Evolutionary conservation across 2,329 filamentous ascomycete genomes (phyloP), one percentile per base, ranked within the genome.

Genomic region (Bipolaris gigantea): DNA sequence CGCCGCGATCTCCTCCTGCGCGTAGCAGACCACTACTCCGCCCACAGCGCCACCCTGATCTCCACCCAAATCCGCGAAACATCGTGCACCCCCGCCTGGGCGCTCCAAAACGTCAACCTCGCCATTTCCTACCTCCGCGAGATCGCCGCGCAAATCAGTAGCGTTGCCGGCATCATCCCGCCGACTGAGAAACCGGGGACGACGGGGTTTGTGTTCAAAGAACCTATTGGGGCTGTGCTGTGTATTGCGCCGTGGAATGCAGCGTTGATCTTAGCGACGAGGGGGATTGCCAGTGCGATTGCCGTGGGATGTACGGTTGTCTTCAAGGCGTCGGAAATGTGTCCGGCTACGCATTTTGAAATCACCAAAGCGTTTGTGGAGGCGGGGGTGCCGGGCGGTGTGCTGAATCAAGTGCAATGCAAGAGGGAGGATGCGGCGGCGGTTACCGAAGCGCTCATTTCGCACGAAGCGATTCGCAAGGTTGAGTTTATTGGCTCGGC

Each of bases 401-500:
- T 86, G 7, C 73, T 94, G 35, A 93, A 92, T 71, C 77, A 90
- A 45, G 75, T 95, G 35, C 83, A 85, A 50, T 79, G 83, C 45
- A 77, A 76, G 48, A 75, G 80, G 0, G 72, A 78, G 16, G 82
- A 87, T 60, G 89, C 89, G 0, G 79, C 85, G 0, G 77, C 79
- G 6, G 79, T 92, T 0, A 83, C 90, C 0, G 89, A 89, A 15
- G 82, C 83, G 34, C 83, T 90, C 66, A 84, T 94, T 53, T 88
- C 84, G 4, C 79, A 81, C 33, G 80, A 83, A 5, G 88, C 88
- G 0, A 89, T 68, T 7, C 55, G 61, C 21, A 91, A 91, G 69
- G 79, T 92, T 40, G 88, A 87, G 48, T 93, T 92, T 63, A 92
- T 89, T 0, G 89, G 89, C n/a, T 88, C 84, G 68, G 89, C 88